Base-by-base conservation (phyloP, 371 early-diverging fungal genomes). In the Mortierella sp. region DNA sequence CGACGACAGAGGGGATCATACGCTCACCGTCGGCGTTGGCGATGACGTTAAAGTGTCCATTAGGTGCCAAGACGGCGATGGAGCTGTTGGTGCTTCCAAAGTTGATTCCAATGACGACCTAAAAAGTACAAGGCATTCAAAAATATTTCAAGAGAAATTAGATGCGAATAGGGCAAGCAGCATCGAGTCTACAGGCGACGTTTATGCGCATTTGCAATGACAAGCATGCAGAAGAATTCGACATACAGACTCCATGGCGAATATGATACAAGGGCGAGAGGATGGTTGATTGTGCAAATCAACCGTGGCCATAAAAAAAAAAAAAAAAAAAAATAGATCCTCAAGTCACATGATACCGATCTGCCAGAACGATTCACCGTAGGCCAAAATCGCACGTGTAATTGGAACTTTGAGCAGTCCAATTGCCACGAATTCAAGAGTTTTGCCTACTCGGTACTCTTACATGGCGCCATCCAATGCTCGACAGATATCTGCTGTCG, bases 21-120 rank as follows among this genome's bases (percentile, higher is more conserved):
- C 97, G 90, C 85, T 97, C 97, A 87, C 98, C 98, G 84, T 98
- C 98, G 84, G 96, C 97, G 88, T 98, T 97, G 78, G 98, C 98
- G 83, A 98, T 96, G 84, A 96, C 93, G 77, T 97, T 96, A 69
- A 93, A 91, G 77, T 92, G 90, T 73, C 93, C 94, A 79, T 94
- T 94, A 90, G 94, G 95, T 83, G 91, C 93, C 77, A 96, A 87
- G 83, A 96, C 92, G 68, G 95, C 93, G 83, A 97, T 94, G 77
- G 96, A 94, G 57, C 96, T 94, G 85, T 95, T 94, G 81, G 92
- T 89, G 68, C 93, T 94, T 81, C 98, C 98, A 89, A 97, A 93
- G 87, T 92, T 92, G 70, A 97, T 91, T 79, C 97, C 98, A 80
- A 97, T 94, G 67, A 89, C 86, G 68, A 81, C 81, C 75, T 75